A percentile compares a stretch with the other conserved stretches of the same genome.
These are phyloP conservation scores for Ilex aquifolium DNA, from an alignment of 257 asterid genomes.

Conservation along the genomic window DNA sequence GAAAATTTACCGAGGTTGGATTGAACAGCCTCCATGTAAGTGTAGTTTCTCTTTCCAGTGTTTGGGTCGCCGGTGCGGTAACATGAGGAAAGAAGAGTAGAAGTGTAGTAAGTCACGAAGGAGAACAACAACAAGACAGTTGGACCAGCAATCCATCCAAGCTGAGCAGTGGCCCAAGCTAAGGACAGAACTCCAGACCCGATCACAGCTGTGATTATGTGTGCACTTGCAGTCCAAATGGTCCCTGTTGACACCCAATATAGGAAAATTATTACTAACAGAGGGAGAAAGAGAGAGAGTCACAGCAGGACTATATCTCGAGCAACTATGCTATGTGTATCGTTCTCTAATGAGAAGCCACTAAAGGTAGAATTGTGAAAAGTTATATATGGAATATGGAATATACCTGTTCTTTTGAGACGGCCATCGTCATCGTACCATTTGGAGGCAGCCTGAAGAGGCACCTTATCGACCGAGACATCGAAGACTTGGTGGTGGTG, in stretches of 20 bases:
- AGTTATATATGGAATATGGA: background rate
- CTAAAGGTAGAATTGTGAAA: background rate
- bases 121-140: background rate
- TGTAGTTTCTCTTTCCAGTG: conserved; percentile 1
- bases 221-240: conserved; percentile 1
- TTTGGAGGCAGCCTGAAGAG: background rate
- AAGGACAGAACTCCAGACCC: conserved; percentile 3
- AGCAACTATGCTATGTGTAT: no score
- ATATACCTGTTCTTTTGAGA: background rate
- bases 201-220: conserved; percentile 2
- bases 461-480: background rate
- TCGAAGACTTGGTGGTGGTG: background rate
- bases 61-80: background rate
- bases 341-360: background rate
- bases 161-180: conserved; percentile 3
- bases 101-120: conserved; percentile 1
- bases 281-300: background rate
- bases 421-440: background rate
- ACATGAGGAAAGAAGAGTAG: background rate
- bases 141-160: conserved; percentile 2
- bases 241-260: background rate
- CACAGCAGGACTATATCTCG: background rate
- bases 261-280: background rate
- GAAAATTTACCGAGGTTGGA: background rate
- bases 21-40: conserved; percentile 1